A percentile compares a stretch with the other conserved stretches of the same genome.
Evolutionary conservation across 2,329 filamentous ascomycete genomes (phyloP).

Genomic region (Paraconiothyrium sp.): DNA sequence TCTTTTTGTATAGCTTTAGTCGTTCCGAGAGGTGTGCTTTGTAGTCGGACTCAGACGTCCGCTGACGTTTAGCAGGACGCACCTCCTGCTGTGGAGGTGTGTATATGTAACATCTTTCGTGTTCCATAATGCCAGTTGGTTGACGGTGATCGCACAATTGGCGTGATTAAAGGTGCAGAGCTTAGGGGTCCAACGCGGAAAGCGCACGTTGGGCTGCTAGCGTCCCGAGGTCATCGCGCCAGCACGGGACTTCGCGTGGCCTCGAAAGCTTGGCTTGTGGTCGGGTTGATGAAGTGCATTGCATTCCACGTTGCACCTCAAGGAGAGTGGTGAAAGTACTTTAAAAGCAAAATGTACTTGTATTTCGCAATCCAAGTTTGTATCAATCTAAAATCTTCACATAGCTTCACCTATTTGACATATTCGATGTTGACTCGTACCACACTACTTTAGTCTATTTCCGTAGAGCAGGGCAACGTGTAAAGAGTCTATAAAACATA

Average conservation of each 20-base stretch:
- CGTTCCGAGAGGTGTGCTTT: conserved; percentile 56
- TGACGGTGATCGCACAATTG: neutral
- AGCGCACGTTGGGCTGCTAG: conserved; percentile 17
- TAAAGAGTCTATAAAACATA: neutral
- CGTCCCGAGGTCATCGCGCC: conserved; percentile 35
- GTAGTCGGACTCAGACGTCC: conserved; percentile 40
- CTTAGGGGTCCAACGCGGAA: conserved; percentile 20
- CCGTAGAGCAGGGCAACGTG: neutral
- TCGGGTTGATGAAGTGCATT: neutral
- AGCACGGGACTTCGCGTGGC: conserved; percentile 37
- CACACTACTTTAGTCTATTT: neutral
- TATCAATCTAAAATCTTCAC: neutral
- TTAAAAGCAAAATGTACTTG: neutral
- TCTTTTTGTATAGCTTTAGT: conserved; percentile 66
- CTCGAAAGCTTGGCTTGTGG: neutral
- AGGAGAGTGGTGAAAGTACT: neutral
- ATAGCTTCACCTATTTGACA: neutral
- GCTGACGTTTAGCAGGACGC: conserved; percentile 53
- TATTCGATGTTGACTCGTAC: neutral
- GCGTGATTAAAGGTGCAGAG: conserved; percentile 12
- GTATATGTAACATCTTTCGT: conserved; percentile 60
- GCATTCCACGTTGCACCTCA: neutral
- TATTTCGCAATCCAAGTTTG: neutral
- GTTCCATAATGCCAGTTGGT: conserved; percentile 53
- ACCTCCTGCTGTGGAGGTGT: conserved; percentile 46